Conservation (phyloP, 768 basidiomycete genomes). For the Phylloporus rhodoxanthus region DNA sequence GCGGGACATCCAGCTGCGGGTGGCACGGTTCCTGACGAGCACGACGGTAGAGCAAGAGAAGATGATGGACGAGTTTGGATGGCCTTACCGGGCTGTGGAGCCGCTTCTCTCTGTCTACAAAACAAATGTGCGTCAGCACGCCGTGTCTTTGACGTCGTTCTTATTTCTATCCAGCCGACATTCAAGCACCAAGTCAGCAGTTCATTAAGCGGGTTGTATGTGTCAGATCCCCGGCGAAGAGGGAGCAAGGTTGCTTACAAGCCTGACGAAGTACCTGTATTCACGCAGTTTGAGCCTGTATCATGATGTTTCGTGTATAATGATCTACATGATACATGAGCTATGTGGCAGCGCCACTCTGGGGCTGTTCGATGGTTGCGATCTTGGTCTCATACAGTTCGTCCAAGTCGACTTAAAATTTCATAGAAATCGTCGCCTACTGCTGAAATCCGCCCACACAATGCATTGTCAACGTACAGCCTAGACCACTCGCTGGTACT, state of each 20-base stretch:
- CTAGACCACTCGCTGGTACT: slow-evolving; percentile 77
- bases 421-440: slow-evolving; percentile 1
- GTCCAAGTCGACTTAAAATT: neutral
- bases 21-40: slow-evolving; percentile 41
- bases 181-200: slow-evolving; percentile 20
- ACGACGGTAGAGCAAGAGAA: slow-evolving; percentile 35
- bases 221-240: slow-evolving; percentile 22
- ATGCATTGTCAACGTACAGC: too few species aligned
- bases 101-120: slow-evolving; percentile 39
- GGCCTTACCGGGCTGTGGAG: slow-evolving; percentile 46
- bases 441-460: slow-evolving; percentile 42
- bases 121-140: slow-evolving; percentile 34
- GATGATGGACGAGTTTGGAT: slow-evolving; percentile 44
- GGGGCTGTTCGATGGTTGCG: slow-evolving; percentile 1
- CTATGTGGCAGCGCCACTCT: neutral
- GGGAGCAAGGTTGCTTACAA: neutral
- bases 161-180: slow-evolving; percentile 5
- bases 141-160: neutral
- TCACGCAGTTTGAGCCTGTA: slow-evolving; percentile 17
- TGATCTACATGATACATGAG: slow-evolving; percentile 2
- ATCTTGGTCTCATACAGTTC: slow-evolving; percentile 1
- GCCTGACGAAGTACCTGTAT: neutral
- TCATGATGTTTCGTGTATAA: slow-evolving; percentile 5
- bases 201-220: slow-evolving; percentile 13
- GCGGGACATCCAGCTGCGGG: slow-evolving; percentile 44